Conservation (phyloP, 805 yeast species). For the Dipodascus geniculatus region DNA sequence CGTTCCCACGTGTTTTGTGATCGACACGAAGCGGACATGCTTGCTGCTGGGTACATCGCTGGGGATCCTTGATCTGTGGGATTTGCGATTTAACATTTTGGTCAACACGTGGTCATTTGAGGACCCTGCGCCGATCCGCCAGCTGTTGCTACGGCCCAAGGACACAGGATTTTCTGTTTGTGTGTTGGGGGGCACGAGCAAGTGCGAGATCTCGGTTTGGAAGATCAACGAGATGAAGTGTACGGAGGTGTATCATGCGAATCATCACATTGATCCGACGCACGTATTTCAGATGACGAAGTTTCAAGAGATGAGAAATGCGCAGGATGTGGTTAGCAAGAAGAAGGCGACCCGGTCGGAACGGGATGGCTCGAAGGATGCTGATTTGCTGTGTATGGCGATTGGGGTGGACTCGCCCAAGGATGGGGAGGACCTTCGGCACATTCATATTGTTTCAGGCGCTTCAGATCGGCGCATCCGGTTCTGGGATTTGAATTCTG, state of each 20-base stretch:
- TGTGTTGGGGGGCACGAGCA: constrained; percentile 57
- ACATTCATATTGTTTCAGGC: constrained; percentile 20
- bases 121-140: constrained; percentile 37
- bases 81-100: constrained; percentile 50
- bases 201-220: constrained; percentile 58
- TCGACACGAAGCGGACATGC: constrained; percentile 49
- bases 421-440: constrained; percentile 1
- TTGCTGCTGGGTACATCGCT: constrained; percentile 59
- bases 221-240: constrained; percentile 58
- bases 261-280: constrained; percentile 7
- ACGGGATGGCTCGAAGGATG: background rate
- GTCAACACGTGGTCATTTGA: constrained; percentile 54
- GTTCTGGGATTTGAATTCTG: constrained; percentile 26
- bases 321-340: constrained; percentile 7
- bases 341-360: background rate
- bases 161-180: constrained; percentile 36
- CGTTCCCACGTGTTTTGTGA: constrained; percentile 43
- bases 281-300: constrained; percentile 4
- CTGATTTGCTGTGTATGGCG: constrained; percentile 4
- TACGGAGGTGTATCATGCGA: constrained; percentile 28
- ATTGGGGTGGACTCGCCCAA: constrained; percentile 8
- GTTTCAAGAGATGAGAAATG: constrained; percentile 4
- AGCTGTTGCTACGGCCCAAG: constrained; percentile 35
- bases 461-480: constrained; percentile 24
- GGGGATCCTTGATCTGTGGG: constrained; percentile 77